Evolutionary conservation across 495 filamentous ascomycete genomes (phyloP).

Genomic region (Acidiella bohemica): DNA sequence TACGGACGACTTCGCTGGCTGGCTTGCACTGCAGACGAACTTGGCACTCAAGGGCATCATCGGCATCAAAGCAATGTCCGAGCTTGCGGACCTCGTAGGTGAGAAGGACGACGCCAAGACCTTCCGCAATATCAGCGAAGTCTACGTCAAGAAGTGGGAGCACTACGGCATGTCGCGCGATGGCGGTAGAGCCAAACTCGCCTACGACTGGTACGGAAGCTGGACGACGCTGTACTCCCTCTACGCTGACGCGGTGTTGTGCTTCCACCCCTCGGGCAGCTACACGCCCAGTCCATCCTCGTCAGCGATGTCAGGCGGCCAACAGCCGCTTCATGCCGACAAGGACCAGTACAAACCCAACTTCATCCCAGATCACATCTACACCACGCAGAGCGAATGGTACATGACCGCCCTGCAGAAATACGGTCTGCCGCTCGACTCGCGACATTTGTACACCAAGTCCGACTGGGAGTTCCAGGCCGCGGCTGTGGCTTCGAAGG

Average conservation of each 20-base stretch:
- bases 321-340: constrained; percentile 1
- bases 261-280: constrained; percentile 28
- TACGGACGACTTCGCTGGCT: constrained; percentile 93
- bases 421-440: constrained; percentile 34
- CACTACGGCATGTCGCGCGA: constrained; percentile 70
- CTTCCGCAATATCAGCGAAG: constrained; percentile 57
- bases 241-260: constrained; percentile 31
- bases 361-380: constrained; percentile 31
- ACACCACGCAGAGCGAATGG: constrained; percentile 28
- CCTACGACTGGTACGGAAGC: constrained; percentile 87
- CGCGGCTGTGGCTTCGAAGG: constrained; percentile 26
- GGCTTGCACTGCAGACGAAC: constrained; percentile 85
- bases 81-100: constrained; percentile 58
- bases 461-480: constrained; percentile 35
- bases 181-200: constrained; percentile 70
- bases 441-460: constrained; percentile 32
- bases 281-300: constrained; percentile 1
- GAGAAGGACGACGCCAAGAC: constrained; percentile 51
- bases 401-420: constrained; percentile 29
- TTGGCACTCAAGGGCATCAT: constrained; percentile 87
- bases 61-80: constrained; percentile 87
- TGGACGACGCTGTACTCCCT: constrained; percentile 63
- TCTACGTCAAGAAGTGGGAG: constrained; percentile 76
- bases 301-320: not conserved
- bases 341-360: constrained; percentile 9